Evolutionary conservation across 2,329 filamentous ascomycete genomes (phyloP), one percentile per base, ranked within the genome.

Genomic region (Zymoseptoria tritici): DNA sequence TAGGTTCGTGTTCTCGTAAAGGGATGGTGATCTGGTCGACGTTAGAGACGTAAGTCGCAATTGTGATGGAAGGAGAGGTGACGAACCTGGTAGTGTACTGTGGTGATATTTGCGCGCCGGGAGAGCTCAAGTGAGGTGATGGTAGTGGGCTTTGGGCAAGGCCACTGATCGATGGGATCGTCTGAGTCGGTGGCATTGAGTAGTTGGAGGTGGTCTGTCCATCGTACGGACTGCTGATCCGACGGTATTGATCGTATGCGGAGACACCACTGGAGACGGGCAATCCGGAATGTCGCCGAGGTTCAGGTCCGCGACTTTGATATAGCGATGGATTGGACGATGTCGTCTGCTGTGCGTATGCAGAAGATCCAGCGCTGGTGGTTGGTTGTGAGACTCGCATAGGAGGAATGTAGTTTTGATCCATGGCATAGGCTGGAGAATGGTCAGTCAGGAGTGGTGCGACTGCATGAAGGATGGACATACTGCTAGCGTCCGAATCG

Each of bases 281-380:
- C 55, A 70, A 58, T 46, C 69, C 70, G 22, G 69, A 67, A 16
- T 66, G 63, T 52, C 70, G 60, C 53, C 70, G 62, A 21, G 42
- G 29, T 42, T 67, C 64, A 22, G 68, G 61, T 21, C 59, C 60
- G 51, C 63, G 65, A 56, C 63, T 68, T 51, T 70, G 69, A 57
- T 72, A 72, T 3, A 71, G 62, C 19, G 70, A 63, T 50, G 70
- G 71, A 56, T 65, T 71, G 9, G 71, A 69, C 8, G 70, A 72
- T 21, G 62, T 52, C 6, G 42, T 51, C 5, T 56, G 57, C n/a
- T 69, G 66, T 11, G 66, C 66, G 11, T 63, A 58, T 51, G 71
- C 71, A 56, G 66, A 62, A 26, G 68, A 55, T 20, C 60, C 46
- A 26, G 59, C 69, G 55, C 62, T 65, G 8, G 68, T 66, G 9